Conservation (phyloP, 257 asterid genomes). For the Petunia axillaris region DNA sequence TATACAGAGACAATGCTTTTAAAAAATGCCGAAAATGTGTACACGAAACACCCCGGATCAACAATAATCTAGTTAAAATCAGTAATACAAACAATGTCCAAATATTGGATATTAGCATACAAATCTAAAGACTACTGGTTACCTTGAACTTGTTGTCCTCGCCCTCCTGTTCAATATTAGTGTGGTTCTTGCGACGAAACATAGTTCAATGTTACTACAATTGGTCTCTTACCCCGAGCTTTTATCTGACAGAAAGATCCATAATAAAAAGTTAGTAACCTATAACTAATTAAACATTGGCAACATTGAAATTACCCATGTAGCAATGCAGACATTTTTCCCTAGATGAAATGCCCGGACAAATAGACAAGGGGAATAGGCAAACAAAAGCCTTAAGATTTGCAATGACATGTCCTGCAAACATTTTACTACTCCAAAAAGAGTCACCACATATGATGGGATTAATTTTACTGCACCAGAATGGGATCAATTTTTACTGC, state of each 20-base stretch:
- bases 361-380: not conserved
- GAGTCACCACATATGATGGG: not conserved
- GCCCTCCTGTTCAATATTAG: slow-evolving; percentile 53
- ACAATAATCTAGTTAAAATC: not conserved
- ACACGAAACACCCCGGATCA: not conserved
- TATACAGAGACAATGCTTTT: not conserved
- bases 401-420: not conserved
- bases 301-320: not conserved
- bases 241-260: slow-evolving; percentile 4
- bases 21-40: not conserved
- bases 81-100: not conserved
- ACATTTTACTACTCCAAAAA: not conserved
- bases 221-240: not conserved
- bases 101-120: not conserved
- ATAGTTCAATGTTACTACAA: slow-evolving; percentile 33
- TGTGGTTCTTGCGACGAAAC: slow-evolving; percentile 67
- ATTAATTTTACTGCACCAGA: not conserved
- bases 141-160: slow-evolving; percentile 78
- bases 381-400: not conserved
- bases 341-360: not conserved
- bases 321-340: not conserved
- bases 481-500: slow-evolving; percentile 14
- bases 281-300: not conserved
- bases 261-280: not conserved
- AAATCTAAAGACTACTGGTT: slow-evolving; percentile 23